These are phyloP conservation scores for Venustampulla echinocandica DNA, from an alignment of 495 filamentous ascomycete genomes.

Conservation along the genomic window DNA sequence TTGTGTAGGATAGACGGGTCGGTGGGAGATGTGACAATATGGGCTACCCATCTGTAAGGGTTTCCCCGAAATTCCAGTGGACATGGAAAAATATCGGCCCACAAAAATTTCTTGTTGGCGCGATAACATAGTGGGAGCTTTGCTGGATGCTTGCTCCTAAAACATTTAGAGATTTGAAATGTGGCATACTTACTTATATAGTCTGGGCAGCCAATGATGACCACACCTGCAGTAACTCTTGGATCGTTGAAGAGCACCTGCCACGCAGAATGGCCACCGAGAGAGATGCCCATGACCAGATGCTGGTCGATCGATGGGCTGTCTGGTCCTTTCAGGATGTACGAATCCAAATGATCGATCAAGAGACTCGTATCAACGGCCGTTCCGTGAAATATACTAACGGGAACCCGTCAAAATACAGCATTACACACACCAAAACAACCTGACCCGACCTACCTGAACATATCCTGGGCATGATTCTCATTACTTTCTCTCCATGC, in stretches of 20 bases:
- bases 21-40: neutral
- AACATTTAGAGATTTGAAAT: too few species aligned
- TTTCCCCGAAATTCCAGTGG: neutral
- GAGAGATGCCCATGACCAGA: constrained; percentile 68
- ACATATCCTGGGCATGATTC: constrained; percentile 85
- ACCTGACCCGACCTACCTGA: constrained; percentile 35
- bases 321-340: constrained; percentile 52
- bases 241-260: constrained; percentile 69
- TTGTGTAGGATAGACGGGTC: neutral
- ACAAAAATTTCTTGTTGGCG: neutral
- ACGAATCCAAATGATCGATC: constrained; percentile 67
- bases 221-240: constrained; percentile 62
- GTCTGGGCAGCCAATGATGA: constrained; percentile 86
- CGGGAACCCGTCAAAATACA: too few species aligned
- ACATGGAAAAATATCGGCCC: neutral
- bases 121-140: neutral
- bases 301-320: constrained; percentile 53
- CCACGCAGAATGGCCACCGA: constrained; percentile 88
- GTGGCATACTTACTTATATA: constrained; percentile 54
- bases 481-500: constrained; percentile 74
- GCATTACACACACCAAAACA: constrained; percentile 21
- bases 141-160: too few species aligned
- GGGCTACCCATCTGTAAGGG: neutral
- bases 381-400: constrained; percentile 47
- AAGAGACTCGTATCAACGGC: constrained; percentile 62